Evolutionary conservation across 495 filamentous ascomycete species (phyloP).

Genomic region (Umbilicaria muhlenbergii): DNA sequence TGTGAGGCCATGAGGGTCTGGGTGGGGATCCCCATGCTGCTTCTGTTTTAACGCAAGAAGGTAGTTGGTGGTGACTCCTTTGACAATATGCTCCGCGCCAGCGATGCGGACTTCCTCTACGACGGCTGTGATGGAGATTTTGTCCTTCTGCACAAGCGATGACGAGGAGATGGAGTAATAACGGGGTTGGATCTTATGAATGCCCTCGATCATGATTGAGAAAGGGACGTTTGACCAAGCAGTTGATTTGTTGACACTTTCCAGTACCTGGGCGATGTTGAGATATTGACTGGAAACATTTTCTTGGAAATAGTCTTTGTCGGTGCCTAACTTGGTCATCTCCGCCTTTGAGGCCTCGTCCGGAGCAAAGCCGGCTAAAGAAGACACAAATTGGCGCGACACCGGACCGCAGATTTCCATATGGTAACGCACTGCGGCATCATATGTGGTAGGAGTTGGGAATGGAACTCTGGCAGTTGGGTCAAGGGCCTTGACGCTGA

Average conservation of each 20-base stretch:
- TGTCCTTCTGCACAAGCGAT: conserved; percentile 81
- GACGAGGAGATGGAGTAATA: conserved; percentile 99
- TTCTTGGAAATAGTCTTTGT: conserved; percentile 93
- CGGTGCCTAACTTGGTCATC: conserved; percentile 71
- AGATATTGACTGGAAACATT: conserved; percentile 68
- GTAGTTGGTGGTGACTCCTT: conserved; percentile 96
- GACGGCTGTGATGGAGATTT: conserved; percentile 87
- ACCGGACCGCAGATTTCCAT: conserved; percentile 93
- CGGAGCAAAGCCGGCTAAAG: conserved; percentile 79
- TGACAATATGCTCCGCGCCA: conserved; percentile 65
- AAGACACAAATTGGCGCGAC: conserved; percentile 87
- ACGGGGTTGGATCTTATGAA: conserved; percentile 88
- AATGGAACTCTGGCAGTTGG: conserved; percentile 95
- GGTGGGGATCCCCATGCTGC: conserved; percentile 79
- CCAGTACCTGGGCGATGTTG: conserved; percentile 83
- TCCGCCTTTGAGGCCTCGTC: conserved; percentile 70
- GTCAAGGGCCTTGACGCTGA: conserved; percentile 85
- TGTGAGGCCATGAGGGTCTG: conserved; percentile 71
- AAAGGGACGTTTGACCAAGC: conserved; percentile 78
- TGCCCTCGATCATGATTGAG: conserved; percentile 83
- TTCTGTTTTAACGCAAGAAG: conserved; percentile 92
- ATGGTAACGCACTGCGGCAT: conserved; percentile 87
- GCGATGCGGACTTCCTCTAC: conserved; percentile 72
- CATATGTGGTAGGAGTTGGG: conserved; percentile 92
- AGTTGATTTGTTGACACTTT: conserved; percentile 50